Evolutionary conservation across 2,329 filamentous ascomycete genomes (phyloP).

Genomic region (Stachybotrys elegans): DNA sequence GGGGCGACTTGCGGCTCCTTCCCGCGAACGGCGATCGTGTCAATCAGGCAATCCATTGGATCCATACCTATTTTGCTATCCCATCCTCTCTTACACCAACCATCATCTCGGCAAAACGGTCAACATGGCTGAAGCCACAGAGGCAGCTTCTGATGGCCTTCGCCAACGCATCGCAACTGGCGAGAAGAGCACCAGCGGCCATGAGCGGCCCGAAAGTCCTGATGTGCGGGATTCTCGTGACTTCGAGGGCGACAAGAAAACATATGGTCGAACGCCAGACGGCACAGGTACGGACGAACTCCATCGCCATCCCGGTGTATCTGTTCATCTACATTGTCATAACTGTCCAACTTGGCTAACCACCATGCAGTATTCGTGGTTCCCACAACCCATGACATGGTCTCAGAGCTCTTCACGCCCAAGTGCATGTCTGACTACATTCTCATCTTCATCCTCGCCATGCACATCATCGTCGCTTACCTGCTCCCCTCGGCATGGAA

Average conservation of each 20-base stretch:
- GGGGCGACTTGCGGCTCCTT: too few species aligned
- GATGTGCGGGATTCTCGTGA: too few species aligned
- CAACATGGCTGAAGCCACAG: constrained; percentile 26
- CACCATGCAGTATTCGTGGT: constrained; percentile 76
- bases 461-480: constrained; percentile 71
- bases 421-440: constrained; percentile 87
- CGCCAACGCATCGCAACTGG: constrained; percentile 7
- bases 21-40: too few species aligned
- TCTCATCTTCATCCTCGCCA: constrained; percentile 72
- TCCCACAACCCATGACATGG: constrained; percentile 97
- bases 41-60: too few species aligned
- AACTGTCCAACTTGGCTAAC: constrained; percentile 19
- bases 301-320: too few species aligned
- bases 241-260: constrained; percentile 58
- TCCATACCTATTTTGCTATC: too few species aligned
- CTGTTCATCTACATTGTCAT: too few species aligned
- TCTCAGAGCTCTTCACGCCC: constrained; percentile 91
- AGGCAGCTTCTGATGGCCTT: constrained; percentile 17
- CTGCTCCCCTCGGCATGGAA: constrained; percentile 64
- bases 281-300: constrained; percentile 86
- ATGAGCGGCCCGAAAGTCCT: constrained; percentile 9
- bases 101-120: too few species aligned
- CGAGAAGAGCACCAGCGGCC: constrained; percentile 9
- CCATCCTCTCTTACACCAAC: too few species aligned
- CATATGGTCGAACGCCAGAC: constrained; percentile 85